Evolutionary conservation across 768 basidiomycete genomes (phyloP), one percentile per base, ranked within the genome.

Genomic region (Ramaria sp.): DNA sequence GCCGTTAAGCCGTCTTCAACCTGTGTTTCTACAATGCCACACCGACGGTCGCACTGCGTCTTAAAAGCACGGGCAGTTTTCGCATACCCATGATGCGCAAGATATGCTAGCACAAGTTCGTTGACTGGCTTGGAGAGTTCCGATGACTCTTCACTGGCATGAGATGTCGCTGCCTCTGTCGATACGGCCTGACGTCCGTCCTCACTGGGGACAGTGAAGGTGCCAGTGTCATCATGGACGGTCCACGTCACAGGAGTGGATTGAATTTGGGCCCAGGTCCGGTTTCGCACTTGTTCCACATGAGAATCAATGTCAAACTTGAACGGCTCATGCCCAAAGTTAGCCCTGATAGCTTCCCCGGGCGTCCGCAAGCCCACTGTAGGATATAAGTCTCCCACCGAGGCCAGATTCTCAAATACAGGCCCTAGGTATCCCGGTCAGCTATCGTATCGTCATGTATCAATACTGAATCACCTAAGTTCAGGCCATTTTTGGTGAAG

Each of bases 301-400:
- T 94, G 82, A 49, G 83, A 80, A 55, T 93, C 88, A 65, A 98
- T 95, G 68, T 96, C 93, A 68, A 82, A 97, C 63, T 75, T 78
- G 79, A 97, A 98, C 3, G 83, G 77, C 9, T 81, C 81, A 65
- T 85, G 83, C 27, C 91, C 91, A 67, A 98, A 94, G 72, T 98
- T 97, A 64, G 84, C 85, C 34, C 82, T 80, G 39, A 97, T 71
- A 12, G 80, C 74, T 69, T 98, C 95, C 34, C 80, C 80, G 0
- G 76, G 71, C 63, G 92, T 86, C 51, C 88, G 86, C 54, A 98
- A 75, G 24, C 93, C 94, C 57, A 96, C 79, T n/a, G 89, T 83
- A 2, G 95, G 94, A 65, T 85, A 92, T 24, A 96, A 66, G 22
- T 84, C 80, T 46, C 74, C 72, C 51, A 76, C 76, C 63, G 79